Evolutionary conservation across 1,284 basidiomycete genomes (phyloP).

Genomic region (Psilocybe mexicana): DNA sequence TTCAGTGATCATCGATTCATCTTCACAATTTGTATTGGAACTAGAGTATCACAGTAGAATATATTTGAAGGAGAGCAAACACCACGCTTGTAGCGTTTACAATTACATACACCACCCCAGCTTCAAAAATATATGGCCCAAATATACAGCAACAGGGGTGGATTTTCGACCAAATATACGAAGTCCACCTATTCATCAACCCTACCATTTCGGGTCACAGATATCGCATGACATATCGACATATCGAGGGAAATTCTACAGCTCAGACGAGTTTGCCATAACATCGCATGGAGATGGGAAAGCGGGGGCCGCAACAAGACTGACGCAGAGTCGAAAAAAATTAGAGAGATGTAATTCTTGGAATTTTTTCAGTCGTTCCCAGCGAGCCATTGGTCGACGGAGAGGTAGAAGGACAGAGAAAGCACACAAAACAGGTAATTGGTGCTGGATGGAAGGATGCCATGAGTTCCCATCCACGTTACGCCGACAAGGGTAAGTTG

Average conservation of each 20-base stretch:
- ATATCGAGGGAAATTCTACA: slow-evolving; percentile 17
- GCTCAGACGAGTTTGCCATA: slow-evolving; percentile 8
- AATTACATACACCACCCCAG: not conserved
- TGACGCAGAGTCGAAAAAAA: slow-evolving; percentile 10
- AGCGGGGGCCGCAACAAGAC: slow-evolving; percentile 12
- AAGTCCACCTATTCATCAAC: not conserved
- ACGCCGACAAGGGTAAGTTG: not conserved
- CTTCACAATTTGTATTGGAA: no score
- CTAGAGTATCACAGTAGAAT: not conserved
- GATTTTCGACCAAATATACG: not conserved
- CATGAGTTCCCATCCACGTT: not conserved
- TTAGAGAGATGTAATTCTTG: not conserved
- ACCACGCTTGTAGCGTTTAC: no score
- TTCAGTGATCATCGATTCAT: no score
- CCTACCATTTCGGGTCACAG: slow-evolving; percentile 5
- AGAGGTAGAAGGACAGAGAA: not conserved
- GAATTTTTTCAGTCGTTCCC: slow-evolving; percentile 9
- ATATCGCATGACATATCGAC: slow-evolving; percentile 19
- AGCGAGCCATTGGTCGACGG: slow-evolving; percentile 14
- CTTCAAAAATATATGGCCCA: not conserved
- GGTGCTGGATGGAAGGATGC: not conserved
- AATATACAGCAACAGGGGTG: not conserved
- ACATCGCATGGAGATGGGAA: slow-evolving; percentile 22
- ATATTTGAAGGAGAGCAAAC: no score
- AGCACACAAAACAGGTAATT: not conserved